Percentiles rank a stretch among this genome's conserved stretches.
Conservation (phyloP, 176 grass and related monocot species). For the Tillandsia leiboldiana region DNA sequence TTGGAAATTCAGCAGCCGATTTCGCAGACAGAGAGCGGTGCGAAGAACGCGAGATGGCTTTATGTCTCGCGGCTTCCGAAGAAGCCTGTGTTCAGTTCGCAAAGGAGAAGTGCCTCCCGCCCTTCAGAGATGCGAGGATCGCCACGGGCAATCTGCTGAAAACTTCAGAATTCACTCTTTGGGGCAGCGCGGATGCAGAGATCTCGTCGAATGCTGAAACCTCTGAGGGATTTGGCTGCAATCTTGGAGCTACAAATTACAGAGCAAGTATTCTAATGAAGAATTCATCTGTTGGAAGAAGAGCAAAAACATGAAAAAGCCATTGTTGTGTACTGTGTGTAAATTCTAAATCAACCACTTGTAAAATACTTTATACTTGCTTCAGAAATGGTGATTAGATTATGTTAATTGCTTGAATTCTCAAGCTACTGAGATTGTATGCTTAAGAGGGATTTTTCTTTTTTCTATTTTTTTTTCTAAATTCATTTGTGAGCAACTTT, state of each 20-base stretch:
- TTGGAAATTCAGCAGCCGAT: constrained; percentile 30
- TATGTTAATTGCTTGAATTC: too few relatives aligned
- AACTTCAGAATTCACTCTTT: constrained; percentile 31
- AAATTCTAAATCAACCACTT: too few relatives aligned
- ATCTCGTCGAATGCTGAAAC: neutral
- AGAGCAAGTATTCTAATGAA: neutral
- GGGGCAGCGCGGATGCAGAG: neutral
- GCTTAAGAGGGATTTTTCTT: too few relatives aligned
- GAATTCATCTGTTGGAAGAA: neutral
- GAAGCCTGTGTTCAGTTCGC: constrained; percentile 53
- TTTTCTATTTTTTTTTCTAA: too few relatives aligned
- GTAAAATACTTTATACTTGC: too few relatives aligned
- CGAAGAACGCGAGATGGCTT: constrained; percentile 53
- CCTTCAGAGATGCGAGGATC: constrained; percentile 71
- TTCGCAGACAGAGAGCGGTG: constrained; percentile 49
- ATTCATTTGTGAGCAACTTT: too few relatives aligned
- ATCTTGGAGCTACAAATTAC: neutral
- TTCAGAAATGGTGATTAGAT: too few relatives aligned
- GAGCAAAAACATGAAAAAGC: neutral
- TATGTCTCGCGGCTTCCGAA: constrained; percentile 43
- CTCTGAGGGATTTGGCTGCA: neutral
- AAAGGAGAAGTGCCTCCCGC: constrained; percentile 45
- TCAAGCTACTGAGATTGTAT: too few relatives aligned
- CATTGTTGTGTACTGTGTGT: too few relatives aligned
- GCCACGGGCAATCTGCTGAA: constrained; percentile 20